Base-by-base conservation (phyloP, 2,329 filamentous ascomycete genomes). In the Fusarium sp. region DNA sequence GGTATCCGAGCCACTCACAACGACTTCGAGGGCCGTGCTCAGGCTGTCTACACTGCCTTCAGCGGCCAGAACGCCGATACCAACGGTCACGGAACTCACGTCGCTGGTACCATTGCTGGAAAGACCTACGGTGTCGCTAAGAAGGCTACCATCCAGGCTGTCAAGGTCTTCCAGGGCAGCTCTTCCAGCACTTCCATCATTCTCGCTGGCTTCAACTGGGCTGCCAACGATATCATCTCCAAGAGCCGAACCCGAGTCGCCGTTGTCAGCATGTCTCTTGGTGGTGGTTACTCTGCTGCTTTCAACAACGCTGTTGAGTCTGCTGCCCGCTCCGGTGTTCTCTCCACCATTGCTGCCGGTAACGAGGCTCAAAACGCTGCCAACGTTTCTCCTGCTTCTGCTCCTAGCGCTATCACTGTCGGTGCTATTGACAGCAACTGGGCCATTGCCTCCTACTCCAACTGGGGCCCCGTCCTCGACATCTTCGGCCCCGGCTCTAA, bases 221-320 rank as follows among this genome's bases (percentile, higher is more conserved):
- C 84, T 27, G 80, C 80, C 46, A 79, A 81, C 67, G 81, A 86
- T 76, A 83, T 83, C 63, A 72, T 78, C 58, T 75, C 76, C 48
- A 80, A 82, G 63, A 72, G 76, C 59, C 82, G 83, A 55, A 74
- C 77, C 53, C 74, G 53, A 43, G 79, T 79, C 25, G 77, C 84
- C 20, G 85, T 86, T 42, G 81, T 87, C 69, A 86, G 83, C 80
- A 83, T 89, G 84, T 87, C 85, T n/a, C 82, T 89, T 6, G 86
- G 85, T 16, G 86, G 86, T 20, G 47, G 66, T 20, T 75, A 74
- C 66, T 85, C 84, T 4, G 65, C 78, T 5, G 74, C 85, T 40
- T 80, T 87, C 71, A 88, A 88, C 80, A 77, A 74, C 42, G 85
- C 85, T 40, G 80, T 88, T 45, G 77, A 81, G 37, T 77, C 78